Evolutionary conservation across 2,329 filamentous ascomycete genomes (phyloP).

Genomic region (Blumeria hordei): DNA sequence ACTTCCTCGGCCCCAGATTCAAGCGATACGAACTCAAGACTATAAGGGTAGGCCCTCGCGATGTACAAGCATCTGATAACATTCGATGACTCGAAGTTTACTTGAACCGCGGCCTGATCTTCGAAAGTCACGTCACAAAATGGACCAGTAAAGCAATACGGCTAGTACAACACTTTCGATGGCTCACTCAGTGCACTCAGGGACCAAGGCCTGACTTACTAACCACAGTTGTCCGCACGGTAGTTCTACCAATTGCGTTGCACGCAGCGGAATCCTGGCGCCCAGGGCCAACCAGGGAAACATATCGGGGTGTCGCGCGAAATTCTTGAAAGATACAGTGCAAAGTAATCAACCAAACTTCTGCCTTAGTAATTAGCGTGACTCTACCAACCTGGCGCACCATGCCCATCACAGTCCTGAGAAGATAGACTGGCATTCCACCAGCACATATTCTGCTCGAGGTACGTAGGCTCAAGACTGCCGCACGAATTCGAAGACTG

Average conservation of each 20-base stretch:
- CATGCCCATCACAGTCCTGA: not conserved
- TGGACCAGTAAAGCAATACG: not conserved
- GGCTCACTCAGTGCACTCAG: not conserved
- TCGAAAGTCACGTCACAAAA: not conserved
- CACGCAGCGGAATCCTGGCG: not conserved
- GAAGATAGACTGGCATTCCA: not conserved
- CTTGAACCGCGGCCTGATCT: not conserved
- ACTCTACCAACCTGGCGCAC: not conserved
- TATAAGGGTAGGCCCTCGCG: no score
- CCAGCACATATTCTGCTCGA: not conserved
- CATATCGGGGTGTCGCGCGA: no score
- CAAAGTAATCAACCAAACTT: not conserved
- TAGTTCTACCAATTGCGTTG: not conserved
- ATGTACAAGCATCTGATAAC: no score
- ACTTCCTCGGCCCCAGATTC: no score
- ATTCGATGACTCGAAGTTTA: not conserved
- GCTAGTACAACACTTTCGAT: not conserved
- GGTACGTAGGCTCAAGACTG: no score
- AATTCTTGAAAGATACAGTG: no score
- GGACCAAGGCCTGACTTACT: not conserved
- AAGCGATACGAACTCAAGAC: no score
- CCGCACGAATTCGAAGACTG: no score
- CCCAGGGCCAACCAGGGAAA: not conserved
- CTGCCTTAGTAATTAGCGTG: not conserved
- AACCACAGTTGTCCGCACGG: not conserved